Evolutionary conservation across 1,139 yeast genomes (phyloP).

Genomic region (Magnusiomyces magnusii): DNA sequence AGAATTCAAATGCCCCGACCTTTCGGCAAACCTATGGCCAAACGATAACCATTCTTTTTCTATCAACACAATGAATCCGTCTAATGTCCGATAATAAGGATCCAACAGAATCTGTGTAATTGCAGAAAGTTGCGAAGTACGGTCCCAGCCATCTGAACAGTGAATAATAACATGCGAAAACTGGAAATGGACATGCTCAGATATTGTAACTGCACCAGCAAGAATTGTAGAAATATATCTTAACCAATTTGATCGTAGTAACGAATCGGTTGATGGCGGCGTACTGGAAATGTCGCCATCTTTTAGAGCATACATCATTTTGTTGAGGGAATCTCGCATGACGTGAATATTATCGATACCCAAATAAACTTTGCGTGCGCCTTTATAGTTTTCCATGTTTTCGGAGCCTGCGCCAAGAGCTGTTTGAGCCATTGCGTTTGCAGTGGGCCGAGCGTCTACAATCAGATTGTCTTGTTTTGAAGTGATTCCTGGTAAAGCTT

Average conservation of each 20-base stretch:
- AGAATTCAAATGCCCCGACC: constrained; percentile 60
- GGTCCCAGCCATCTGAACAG: constrained; percentile 98
- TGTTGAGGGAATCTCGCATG: constrained; percentile 74
- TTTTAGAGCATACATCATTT: constrained; percentile 53
- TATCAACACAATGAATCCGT: constrained; percentile 76
- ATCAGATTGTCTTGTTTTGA: constrained; percentile 50
- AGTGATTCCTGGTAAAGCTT: constrained; percentile 13
- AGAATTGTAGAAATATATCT: constrained; percentile 61
- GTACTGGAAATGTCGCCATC: constrained; percentile 55
- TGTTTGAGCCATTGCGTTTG: constrained; percentile 95
- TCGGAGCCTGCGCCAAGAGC: constrained; percentile 98
- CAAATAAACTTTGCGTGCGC: constrained; percentile 62
- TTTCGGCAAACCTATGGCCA: constrained; percentile 82
- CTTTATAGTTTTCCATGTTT: constrained; percentile 73
- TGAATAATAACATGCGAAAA: constrained; percentile 80
- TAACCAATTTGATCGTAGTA: constrained; percentile 73
- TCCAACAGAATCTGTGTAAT: constrained; percentile 81
- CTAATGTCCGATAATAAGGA: constrained; percentile 78
- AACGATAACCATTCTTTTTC: constrained; percentile 96
- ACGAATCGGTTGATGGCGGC: constrained; percentile 39
- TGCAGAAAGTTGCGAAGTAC: constrained; percentile 86
- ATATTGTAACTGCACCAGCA: constrained; percentile 69
- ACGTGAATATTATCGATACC: constrained; percentile 95
- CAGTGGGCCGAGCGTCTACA: constrained; percentile 85
- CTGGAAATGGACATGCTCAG: constrained; percentile 72